Evolutionary conservation across 257 asterid species (phyloP).

Genomic region (Fraxinus quadrangulata): DNA sequence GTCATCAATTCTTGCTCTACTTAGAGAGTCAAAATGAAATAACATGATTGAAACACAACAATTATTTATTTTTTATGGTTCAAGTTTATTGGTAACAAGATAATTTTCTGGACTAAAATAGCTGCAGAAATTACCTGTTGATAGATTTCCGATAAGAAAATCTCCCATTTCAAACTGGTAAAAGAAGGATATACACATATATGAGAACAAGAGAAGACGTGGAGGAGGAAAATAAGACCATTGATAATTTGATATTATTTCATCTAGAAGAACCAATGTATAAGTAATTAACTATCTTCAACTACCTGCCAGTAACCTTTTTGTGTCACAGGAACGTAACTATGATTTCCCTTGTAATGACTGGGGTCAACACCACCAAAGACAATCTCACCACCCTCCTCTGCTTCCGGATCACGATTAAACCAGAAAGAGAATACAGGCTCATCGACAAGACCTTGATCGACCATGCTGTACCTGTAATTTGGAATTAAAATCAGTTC

Average conservation of each 20-base stretch:
- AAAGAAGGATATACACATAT: conserved; percentile 1
- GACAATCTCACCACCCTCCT: conserved; percentile 83
- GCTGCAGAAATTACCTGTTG: conserved; percentile 62
- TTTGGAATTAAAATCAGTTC: conserved; percentile 17
- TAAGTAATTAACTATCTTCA: conserved; percentile 5
- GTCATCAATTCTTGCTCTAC: neutral
- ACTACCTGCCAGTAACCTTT: conserved; percentile 96
- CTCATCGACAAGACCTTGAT: conserved; percentile 76
- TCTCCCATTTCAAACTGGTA: conserved; percentile 76
- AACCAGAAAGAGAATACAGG: conserved; percentile 83
- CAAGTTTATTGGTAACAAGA: neutral
- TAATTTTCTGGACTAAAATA: conserved; percentile 10
- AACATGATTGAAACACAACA: neutral
- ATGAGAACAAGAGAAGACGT: conserved; percentile 17
- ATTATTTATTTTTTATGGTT: neutral
- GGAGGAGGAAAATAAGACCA: neutral
- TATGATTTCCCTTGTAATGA: conserved; percentile 76
- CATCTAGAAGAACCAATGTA: neutral
- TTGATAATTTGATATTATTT: neutral
- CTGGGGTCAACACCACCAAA: conserved; percentile 82
- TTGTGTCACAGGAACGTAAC: conserved; percentile 68
- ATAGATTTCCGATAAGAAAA: conserved; percentile 67
- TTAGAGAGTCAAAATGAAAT: neutral
- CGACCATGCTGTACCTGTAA: conserved; percentile 80
- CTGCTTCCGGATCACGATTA: conserved; percentile 66